Conservation (phyloP, 2,329 filamentous ascomycete genomes). For the Thielaviopsis musarum region DNA sequence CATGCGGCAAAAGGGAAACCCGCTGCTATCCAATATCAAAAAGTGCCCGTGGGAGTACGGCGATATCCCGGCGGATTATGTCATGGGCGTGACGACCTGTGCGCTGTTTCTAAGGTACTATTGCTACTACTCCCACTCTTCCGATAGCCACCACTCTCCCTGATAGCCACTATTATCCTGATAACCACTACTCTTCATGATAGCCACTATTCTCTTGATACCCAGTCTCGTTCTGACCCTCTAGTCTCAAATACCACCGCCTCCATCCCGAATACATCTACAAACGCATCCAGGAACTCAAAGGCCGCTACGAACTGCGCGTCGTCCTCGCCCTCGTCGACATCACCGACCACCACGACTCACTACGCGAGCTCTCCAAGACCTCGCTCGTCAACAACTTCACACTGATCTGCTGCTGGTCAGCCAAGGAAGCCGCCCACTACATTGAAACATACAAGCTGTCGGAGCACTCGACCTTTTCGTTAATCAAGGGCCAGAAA, state of each 20-base stretch:
- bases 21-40: constrained; percentile 67
- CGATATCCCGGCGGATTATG: constrained; percentile 90
- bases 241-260: constrained; percentile 81
- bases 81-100: constrained; percentile 72
- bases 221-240: no score
- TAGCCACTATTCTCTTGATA: no score
- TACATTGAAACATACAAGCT: constrained; percentile 93
- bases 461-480: constrained; percentile 68
- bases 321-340: constrained; percentile 85
- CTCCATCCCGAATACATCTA: constrained; percentile 97
- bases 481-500: constrained; percentile 72
- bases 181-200: no score
- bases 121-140: background rate
- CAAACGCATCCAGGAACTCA: constrained; percentile 69
- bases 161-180: no score
- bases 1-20: constrained; percentile 85
- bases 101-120: constrained; percentile 65
- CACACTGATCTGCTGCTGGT: constrained; percentile 88
- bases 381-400: constrained; percentile 85
- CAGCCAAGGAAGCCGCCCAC: constrained; percentile 76
- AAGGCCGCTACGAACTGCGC: constrained; percentile 72
- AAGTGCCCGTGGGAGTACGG: constrained; percentile 90
- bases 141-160: no score
- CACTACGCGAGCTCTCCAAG: constrained; percentile 77
- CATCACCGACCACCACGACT: constrained; percentile 84